Percentiles rank a stretch among this genome's conserved stretches.
Evolutionary conservation across 2,329 filamentous ascomycete genomes (phyloP).

Genomic region (Pseudomassariella vexata): DNA sequence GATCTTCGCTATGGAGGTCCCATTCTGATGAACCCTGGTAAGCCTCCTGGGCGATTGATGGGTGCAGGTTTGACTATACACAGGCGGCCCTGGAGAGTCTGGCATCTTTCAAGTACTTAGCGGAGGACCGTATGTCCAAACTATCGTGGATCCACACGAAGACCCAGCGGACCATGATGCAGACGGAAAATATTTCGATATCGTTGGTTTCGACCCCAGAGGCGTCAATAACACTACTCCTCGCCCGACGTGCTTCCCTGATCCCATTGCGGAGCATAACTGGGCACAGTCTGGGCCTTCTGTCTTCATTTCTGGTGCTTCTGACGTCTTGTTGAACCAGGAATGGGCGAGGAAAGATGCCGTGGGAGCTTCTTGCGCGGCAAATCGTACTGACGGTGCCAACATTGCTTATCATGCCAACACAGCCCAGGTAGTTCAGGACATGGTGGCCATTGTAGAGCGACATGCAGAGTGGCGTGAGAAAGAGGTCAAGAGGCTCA

Average conservation of each 20-base stretch:
- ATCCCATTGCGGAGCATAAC: constrained; percentile 2
- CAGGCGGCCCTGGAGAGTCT: constrained; percentile 36
- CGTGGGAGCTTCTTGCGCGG: constrained; percentile 1
- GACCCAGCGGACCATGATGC: constrained; percentile 9
- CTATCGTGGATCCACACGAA: constrained; percentile 26
- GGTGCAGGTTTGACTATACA: no score
- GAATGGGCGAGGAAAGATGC: constrained; percentile 2
- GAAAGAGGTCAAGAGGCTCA: constrained; percentile 12
- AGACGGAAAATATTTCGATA: constrained; percentile 25
- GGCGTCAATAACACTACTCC: constrained; percentile 34
- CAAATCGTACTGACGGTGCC: constrained; percentile 9
- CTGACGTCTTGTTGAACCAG: constrained; percentile 2
- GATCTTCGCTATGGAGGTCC: constrained; percentile 39
- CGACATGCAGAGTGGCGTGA: constrained; percentile 29
- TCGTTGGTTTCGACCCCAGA: constrained; percentile 37
- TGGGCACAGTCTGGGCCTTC: neutral
- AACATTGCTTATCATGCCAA: constrained; percentile 29
- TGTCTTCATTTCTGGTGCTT: constrained; percentile 2
- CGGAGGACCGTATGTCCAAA: constrained; percentile 27
- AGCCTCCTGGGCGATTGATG: no score
- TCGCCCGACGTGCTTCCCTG: constrained; percentile 30
- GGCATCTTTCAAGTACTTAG: constrained; percentile 28
- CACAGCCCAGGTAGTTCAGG: constrained; percentile 38
- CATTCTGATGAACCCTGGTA: constrained; percentile 39
- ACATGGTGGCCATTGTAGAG: constrained; percentile 44